Base-by-base conservation (phyloP, 1,284 basidiomycete genomes). In the Leccinum pachyderme region DNA sequence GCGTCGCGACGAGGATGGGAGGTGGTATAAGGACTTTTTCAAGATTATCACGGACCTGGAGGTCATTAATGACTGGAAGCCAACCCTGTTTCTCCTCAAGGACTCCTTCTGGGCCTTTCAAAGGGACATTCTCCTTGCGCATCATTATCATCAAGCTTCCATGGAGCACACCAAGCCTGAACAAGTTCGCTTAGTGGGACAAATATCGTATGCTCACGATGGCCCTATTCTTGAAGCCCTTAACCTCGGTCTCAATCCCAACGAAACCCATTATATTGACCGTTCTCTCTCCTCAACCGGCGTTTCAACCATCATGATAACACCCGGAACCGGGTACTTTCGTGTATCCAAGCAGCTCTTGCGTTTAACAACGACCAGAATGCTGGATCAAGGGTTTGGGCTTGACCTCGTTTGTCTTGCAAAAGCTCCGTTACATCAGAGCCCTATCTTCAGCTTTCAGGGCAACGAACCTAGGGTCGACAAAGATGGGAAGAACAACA, bases 21-120 rank as follows among this genome's bases (percentile, higher is more conserved):
- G 81, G 43, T 90, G 84, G 84, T 98, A 96, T 77, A 97, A 98
- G 66, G 97, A 99, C 70, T 98, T 98, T 70, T 95, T 84, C 79
- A 92, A 94, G 72, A 87, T 99, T 59, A 90, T 96, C 63, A 90
- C 94, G 4, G 96, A 99, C 70, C 79, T 98, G 32, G 94, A 99
- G 67, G 84, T 92, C 35, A 80, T 92, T 27, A 78, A 84, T 54
- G 90, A 96, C 66, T 97, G 95, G 93, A 87, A 86, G 59, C 81
- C 87, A 0, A 93, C 91, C 0, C 81, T 98, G 28, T 87, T 91
- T 49, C 84, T 81, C 65, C 81, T 99, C 68, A 97, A 97, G 73
- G 84, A 88, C 63, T 90, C 89, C 2, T 87, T 95, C 68, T 91
- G 91, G 81, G 85, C 84, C 47, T 94, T 94, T 65, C 93, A 95